Percentiles rank a stretch among this genome's conserved stretches.
Conservation (phyloP, 805 yeast species). For the Vanderwaltozyma tropicalis region DNA sequence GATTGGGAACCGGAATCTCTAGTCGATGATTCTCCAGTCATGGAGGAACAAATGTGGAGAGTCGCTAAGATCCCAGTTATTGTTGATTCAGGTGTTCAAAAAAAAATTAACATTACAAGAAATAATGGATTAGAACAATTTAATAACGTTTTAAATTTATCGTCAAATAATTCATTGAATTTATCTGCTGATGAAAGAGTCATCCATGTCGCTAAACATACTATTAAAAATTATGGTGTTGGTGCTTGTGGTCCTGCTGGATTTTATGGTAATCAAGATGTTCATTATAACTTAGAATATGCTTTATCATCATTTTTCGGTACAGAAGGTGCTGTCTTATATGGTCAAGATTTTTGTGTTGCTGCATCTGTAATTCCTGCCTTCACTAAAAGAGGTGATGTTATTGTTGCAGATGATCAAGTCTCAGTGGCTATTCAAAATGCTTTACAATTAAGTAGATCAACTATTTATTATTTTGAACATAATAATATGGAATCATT, state of each 20-base stretch:
- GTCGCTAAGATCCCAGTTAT: constrained; percentile 54
- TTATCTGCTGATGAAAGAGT: constrained; percentile 42
- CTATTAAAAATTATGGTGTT: constrained; percentile 69
- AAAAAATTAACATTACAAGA: constrained; percentile 16
- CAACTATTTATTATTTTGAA: constrained; percentile 60
- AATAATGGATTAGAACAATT: constrained; percentile 23
- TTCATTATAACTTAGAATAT: constrained; percentile 69
- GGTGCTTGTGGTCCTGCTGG: constrained; percentile 99
- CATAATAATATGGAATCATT: constrained; percentile 85
- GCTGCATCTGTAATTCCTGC: constrained; percentile 86
- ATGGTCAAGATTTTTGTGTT: constrained; percentile 88
- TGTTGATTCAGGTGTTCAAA: constrained; percentile 40
- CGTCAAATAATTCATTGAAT: constrained; percentile 63
- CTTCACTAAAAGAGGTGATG: constrained; percentile 89
- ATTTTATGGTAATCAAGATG: constrained; percentile 91
- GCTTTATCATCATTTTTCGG: constrained; percentile 67
- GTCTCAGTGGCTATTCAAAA: constrained; percentile 72
- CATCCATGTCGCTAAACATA: constrained; percentile 41
- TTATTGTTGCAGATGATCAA: constrained; percentile 77
- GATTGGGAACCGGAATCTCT: constrained; percentile 93
- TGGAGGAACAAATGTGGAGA: constrained; percentile 38
- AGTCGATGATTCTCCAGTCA: constrained; percentile 39
- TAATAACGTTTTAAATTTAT: constrained; percentile 47
- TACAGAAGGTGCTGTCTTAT: constrained; percentile 67
- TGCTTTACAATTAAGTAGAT: constrained; percentile 77